A percentile compares a stretch with the other conserved stretches of the same genome.
These are phyloP conservation scores for Ploettnerulaceae sp. DNA, from an alignment of 2,329 filamentous ascomycete species.

Conservation along the genomic window DNA sequence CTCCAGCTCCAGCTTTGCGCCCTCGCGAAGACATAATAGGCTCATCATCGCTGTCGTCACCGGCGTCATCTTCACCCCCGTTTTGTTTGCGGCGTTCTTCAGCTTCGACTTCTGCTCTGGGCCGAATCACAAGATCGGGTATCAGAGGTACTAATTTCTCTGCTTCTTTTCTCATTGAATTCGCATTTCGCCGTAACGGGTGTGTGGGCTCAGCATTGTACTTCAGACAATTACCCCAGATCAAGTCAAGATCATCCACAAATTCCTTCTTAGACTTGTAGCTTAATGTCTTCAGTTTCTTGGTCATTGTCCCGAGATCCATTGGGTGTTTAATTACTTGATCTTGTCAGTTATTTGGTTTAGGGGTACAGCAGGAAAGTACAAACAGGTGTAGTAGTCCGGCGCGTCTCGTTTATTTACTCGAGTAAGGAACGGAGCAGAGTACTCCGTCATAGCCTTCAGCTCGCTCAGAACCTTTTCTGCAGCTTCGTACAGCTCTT, in stretches of 20 bases:
- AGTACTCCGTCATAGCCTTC: slow-evolving; percentile 96
- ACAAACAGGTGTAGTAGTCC: slow-evolving; percentile 85
- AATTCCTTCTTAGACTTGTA: slow-evolving; percentile 94
- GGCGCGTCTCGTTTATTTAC: slow-evolving; percentile 97
- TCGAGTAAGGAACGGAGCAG: slow-evolving; percentile 86
- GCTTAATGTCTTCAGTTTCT: slow-evolving; percentile 78
- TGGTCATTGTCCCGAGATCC: slow-evolving; percentile 97
- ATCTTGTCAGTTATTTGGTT: slow-evolving; percentile 36
- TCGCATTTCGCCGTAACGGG: slow-evolving; percentile 83
- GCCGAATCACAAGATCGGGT: slow-evolving; percentile 83
- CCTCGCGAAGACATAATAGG: slow-evolving; percentile 97
- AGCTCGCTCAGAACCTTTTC: slow-evolving; percentile 97
- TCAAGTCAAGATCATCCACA: slow-evolving; percentile 85
- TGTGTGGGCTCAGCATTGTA: slow-evolving; percentile 91
- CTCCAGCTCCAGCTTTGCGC: slow-evolving; percentile 75
- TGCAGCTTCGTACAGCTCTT: slow-evolving; percentile 93
- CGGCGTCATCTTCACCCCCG: slow-evolving; percentile 75
- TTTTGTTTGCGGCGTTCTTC: slow-evolving; percentile 81
- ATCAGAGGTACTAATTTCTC: slow-evolving; percentile 95
- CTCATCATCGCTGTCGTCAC: slow-evolving; percentile 92
- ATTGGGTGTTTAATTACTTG: slow-evolving; percentile 93
- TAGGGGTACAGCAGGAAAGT: not conserved
- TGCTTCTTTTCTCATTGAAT: slow-evolving; percentile 95
- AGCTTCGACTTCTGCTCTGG: slow-evolving; percentile 89
- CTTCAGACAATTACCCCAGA: slow-evolving; percentile 94